Evolutionary conservation across 495 filamentous ascomycete genomes (phyloP), one percentile per base, ranked within the genome.

Genomic region (Penicillium bialowiezense): DNA sequence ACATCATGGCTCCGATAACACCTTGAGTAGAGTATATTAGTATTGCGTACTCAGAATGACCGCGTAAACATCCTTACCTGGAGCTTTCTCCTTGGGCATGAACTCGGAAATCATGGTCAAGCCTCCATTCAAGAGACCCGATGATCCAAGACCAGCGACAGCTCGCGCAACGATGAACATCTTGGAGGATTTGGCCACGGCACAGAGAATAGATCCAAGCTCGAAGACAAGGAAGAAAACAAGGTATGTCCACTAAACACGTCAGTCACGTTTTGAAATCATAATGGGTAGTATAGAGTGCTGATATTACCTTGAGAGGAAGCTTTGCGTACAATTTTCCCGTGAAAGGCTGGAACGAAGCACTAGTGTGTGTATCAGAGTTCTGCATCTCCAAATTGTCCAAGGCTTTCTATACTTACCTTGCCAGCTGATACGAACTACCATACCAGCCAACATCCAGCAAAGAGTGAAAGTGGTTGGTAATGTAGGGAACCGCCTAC

Each of bases 361-460:
- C 52, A 42, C 63, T 64, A 17, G 23, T 28, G 15, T 8, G 17
- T n/a, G n/a, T n/a, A n/a, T n/a, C n/a, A n/a, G n/a, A n/a, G n/a
- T n/a, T n/a, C n/a, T n/a, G n/a, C n/a, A n/a, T n/a, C n/a, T n/a
- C n/a, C n/a, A n/a, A n/a, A n/a, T n/a, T n/a, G n/a, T n/a, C n/a
- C n/a, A n/a, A n/a, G n/a, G n/a, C n/a, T n/a, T n/a, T 12, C 29
- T 3, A n/a, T 15, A 29, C 48, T 12, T 28, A 59, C 37, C 44
- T 66, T 7, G 64, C 43, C 14, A 70, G 28, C 8, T 61, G 55
- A 47, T 67, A 67, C 13, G 67, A 53, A 48, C 52, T 54, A 15
- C 60, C 63, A 46, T 70, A 70, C 67, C 67, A 70, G 15, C 64
- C 67, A 9, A 70, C 65, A 35, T 70, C 66, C 20, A 26, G 32